phyloP scores from a whole-genome alignment of 768 basidiomycete genomes.

The Termitomyces sp. region DNA sequence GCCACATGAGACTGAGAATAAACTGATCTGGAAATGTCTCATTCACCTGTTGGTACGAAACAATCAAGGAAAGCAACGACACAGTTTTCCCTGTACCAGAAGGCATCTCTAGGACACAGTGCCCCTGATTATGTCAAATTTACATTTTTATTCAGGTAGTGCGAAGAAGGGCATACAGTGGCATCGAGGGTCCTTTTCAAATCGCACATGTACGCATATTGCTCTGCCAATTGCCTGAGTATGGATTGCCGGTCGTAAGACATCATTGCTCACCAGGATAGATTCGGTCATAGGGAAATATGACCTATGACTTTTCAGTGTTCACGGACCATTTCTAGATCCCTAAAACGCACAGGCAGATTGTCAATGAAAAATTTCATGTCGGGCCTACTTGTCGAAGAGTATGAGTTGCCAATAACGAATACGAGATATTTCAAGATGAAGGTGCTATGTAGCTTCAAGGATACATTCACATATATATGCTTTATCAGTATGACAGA shows the following conservation, averaged over 20 bases:
- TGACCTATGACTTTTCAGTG: slow-evolving; percentile 46
- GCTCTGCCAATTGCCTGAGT: slow-evolving; percentile 51
- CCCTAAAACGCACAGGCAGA: slow-evolving; percentile 53
- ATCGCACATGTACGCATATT: slow-evolving; percentile 99
- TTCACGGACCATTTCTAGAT: slow-evolving; percentile 1
- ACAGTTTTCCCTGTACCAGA: slow-evolving; percentile 99
- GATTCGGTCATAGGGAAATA: slow-evolving; percentile 93
- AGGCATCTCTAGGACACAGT: slow-evolving; percentile 99
- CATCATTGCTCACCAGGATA: slow-evolving; percentile 71
- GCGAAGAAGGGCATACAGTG: slow-evolving; percentile 46
- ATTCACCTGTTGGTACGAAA: slow-evolving; percentile 92
- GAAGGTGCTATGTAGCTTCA: background rate
- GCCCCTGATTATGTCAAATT: slow-evolving; percentile 56
- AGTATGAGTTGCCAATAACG: background rate
- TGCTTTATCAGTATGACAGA: background rate
- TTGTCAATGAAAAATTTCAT: slow-evolving; percentile 88
- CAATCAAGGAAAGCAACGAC: slow-evolving; percentile 89
- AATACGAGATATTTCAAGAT: background rate
- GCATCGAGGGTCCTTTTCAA: slow-evolving; percentile 95
- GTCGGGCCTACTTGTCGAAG: background rate
- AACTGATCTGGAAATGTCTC: background rate
- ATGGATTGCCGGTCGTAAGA: slow-evolving; percentile 4
- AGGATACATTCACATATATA: background rate
- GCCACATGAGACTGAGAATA: slow-evolving; percentile 5
- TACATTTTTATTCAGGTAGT: background rate